A percentile compares a stretch with the other conserved stretches of the same genome.
phyloP scores from a whole-genome alignment of 805 yeast species.

The Clavispora phyllophila region DNA sequence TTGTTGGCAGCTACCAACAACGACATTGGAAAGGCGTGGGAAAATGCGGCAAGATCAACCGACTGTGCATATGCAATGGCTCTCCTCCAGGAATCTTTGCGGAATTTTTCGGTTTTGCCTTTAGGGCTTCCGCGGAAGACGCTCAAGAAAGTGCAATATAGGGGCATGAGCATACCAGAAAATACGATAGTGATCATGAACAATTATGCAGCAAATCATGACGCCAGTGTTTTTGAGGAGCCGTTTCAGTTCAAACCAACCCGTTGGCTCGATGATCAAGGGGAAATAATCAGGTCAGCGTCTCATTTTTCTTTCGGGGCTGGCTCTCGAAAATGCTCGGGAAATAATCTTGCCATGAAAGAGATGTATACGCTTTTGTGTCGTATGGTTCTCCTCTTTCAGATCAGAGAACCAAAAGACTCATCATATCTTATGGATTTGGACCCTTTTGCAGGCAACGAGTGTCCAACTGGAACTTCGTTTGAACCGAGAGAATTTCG shows the following conservation, averaged over 20 bases:
- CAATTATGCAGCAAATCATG: slow-evolving; percentile 69
- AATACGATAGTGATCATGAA: slow-evolving; percentile 61
- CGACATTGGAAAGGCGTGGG: slow-evolving; percentile 20
- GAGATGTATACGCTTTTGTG: slow-evolving; percentile 58
- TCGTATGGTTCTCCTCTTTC: slow-evolving; percentile 48
- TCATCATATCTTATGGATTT: slow-evolving; percentile 30
- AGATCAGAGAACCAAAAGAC: slow-evolving; percentile 40
- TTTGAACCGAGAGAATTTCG: slow-evolving; percentile 51
- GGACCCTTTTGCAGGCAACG: slow-evolving; percentile 49
- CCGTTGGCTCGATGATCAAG: slow-evolving; percentile 40
- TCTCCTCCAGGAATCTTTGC: slow-evolving; percentile 54
- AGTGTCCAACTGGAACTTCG: slow-evolving; percentile 53
- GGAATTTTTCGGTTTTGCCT: slow-evolving; percentile 64
- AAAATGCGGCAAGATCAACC: slow-evolving; percentile 19
- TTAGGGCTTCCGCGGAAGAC: slow-evolving; percentile 60
- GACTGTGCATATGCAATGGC: slow-evolving; percentile 51
- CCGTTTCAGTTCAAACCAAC: slow-evolving; percentile 50
- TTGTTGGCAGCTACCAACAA: slow-evolving; percentile 3
- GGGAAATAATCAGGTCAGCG: slow-evolving; percentile 7
- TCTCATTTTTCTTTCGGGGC: slow-evolving; percentile 59
- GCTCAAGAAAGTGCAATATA: slow-evolving; percentile 43
- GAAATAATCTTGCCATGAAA: slow-evolving; percentile 56
- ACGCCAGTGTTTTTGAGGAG: slow-evolving; percentile 33
- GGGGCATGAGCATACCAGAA: slow-evolving; percentile 43
- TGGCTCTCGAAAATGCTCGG: slow-evolving; percentile 72